These are phyloP conservation scores for Pezicula rhizophila DNA, from an alignment of 2,329 filamentous ascomycete species.

Conservation along the genomic window DNA sequence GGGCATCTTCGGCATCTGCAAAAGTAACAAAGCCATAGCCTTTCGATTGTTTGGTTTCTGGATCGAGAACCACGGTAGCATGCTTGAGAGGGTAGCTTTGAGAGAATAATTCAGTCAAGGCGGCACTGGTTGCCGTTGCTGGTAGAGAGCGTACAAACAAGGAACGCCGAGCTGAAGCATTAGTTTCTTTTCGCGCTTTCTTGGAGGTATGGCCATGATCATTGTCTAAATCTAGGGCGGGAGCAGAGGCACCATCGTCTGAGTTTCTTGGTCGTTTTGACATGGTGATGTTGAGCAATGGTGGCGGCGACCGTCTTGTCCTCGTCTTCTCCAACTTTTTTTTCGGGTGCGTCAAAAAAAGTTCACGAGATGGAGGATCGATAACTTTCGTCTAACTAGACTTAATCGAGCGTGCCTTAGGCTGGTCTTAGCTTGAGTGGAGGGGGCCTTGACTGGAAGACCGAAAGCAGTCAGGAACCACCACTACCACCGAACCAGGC, in stretches of 20 bases:
- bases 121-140: conserved; percentile 70
- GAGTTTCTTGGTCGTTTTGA: conserved; percentile 21
- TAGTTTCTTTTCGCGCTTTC: conserved; percentile 52
- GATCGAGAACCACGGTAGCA: conserved; percentile 84
- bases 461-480: no score
- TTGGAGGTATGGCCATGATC: conserved; percentile 37
- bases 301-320: no score
- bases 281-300: background rate
- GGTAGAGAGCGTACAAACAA: conserved; percentile 90
- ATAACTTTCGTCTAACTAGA: background rate
- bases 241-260: conserved; percentile 16
- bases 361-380: background rate
- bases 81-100: conserved; percentile 93
- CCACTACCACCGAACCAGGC: no score
- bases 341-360: background rate
- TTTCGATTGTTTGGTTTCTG: conserved; percentile 77
- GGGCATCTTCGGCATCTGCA: conserved; percentile 85
- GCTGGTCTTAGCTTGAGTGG: no score
- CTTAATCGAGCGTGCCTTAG: no score
- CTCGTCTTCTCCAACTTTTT: no score
- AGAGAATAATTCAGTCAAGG: conserved; percentile 83
- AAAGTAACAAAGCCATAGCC: conserved; percentile 98
- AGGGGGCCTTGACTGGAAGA: no score
- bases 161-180: conserved; percentile 46
- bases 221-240: conserved; percentile 10